Evolutionary conservation across 2,329 filamentous ascomycete genomes (phyloP), one percentile per base, ranked within the genome.

Genomic region (Aaosphaeria arxii): DNA sequence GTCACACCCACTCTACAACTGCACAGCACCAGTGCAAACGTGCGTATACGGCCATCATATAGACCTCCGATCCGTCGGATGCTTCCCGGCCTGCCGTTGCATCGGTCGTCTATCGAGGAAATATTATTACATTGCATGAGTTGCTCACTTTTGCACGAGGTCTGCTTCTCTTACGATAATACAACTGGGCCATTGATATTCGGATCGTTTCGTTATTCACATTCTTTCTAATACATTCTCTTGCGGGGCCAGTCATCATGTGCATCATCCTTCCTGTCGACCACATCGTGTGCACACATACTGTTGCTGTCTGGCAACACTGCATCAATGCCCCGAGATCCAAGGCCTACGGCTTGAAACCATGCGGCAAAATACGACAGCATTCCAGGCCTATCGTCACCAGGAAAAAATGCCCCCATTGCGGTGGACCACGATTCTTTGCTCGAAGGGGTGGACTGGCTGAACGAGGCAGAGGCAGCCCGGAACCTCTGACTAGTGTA

Each of bases 391-490:
- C 58, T 1, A 59, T 61, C 24, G 11, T 56, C 29, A 57, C 54
- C 6, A 46, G 52, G 29, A 56, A 56, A 40, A 40, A 47, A 5
- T 62, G 56, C 46, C 43, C 53, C 33, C 48, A 58, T 29, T 60
- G 58, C 44, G 55, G 54, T 17, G 53, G 54, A 5, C 53, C 53
- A 11, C 49, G 55, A 36, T 40, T 66, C n/a, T 61, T 59, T 40
- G 54, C 50, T 31, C 50, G 61, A 47, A 56, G 61, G 53, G 60
- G 57, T 30, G 62, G 59, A 17, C 47, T 64, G 40, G 59, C 61
- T n/a, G 61, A 55, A n/a, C 57, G 56, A 28, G 58, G 59, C 11
- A 41, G 45, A 30, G 57, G 57, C 17, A 61, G 45, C 11, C 31
- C 42, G 39, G n/a, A 9, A 9, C 24, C 24, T 11, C 9, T 24